These are phyloP conservation scores for Inosperma sp. DNA, from an alignment of 768 basidiomycete genomes.

Conservation along the genomic window DNA sequence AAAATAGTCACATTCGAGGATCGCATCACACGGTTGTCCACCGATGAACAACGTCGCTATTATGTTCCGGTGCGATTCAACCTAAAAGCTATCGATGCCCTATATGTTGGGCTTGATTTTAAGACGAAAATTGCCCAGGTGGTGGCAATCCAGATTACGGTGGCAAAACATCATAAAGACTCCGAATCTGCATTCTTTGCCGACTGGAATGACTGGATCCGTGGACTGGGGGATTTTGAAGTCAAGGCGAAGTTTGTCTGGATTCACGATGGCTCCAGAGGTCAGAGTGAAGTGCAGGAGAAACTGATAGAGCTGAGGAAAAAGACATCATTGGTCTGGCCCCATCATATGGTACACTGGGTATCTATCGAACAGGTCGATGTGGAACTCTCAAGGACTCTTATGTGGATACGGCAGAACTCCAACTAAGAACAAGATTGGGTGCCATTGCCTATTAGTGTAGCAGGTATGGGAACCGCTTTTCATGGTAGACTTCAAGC, in stretches of 20 bases:
- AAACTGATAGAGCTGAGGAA: slow-evolving; percentile 2
- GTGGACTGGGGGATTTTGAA: neutral
- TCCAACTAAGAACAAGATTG: no score
- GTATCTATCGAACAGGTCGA: neutral
- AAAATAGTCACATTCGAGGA: slow-evolving; percentile 1
- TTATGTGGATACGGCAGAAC: slow-evolving; percentile 2
- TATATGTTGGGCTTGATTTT: neutral
- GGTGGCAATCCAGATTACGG: slow-evolving; percentile 3
- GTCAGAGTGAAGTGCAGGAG: slow-evolving; percentile 3
- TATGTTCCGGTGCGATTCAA: neutral
- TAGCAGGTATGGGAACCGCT: no score
- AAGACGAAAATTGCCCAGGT: neutral
- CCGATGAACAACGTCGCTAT: neutral
- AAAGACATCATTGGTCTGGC: neutral
- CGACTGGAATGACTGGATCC: neutral
- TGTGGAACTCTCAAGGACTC: neutral
- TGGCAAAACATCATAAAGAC: slow-evolving; percentile 2
- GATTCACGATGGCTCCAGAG: neutral
- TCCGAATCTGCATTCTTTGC: neutral
- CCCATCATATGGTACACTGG: neutral
- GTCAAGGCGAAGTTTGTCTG: neutral
- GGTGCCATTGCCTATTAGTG: no score
- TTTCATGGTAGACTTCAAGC: no score
- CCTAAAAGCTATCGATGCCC: neutral
- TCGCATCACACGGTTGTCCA: neutral